Evolutionary conservation across 2,329 filamentous ascomycete genomes (phyloP).

Genomic region (Mollisiaceae sp.): DNA sequence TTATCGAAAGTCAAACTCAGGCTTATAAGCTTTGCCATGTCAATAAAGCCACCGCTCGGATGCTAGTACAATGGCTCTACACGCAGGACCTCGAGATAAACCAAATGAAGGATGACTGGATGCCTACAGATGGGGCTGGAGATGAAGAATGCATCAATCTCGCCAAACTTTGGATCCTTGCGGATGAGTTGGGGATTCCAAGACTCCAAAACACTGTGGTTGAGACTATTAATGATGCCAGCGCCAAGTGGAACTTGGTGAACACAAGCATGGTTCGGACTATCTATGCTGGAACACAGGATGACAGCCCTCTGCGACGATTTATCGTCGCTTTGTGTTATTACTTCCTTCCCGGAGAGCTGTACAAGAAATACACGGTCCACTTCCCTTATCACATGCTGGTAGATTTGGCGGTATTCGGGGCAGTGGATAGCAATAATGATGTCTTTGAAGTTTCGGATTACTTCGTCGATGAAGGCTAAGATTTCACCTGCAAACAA

Average conservation of each 20-base stretch:
- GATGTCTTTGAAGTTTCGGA: neutral
- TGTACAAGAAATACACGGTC: neutral
- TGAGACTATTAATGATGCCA: neutral
- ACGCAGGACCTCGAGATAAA: neutral
- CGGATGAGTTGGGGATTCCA: constrained; percentile 21
- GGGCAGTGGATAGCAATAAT: neutral
- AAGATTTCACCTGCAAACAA: neutral
- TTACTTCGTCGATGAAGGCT: neutral
- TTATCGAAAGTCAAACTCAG: neutral
- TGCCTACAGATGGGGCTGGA: neutral
- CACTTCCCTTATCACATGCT: neutral
- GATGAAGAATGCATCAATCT: constrained; percentile 1
- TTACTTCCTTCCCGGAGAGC: neutral
- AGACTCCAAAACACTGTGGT: constrained; percentile 16
- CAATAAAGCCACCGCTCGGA: neutral
- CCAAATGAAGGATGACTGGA: neutral
- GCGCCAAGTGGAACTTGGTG: neutral
- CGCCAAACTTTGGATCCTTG: constrained; percentile 18
- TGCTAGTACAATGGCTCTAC: neutral
- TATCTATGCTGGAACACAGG: neutral
- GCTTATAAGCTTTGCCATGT: neutral
- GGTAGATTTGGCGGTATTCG: neutral
- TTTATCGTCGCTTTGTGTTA: neutral
- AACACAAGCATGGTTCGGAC: neutral
- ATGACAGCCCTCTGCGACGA: neutral